A percentile compares a stretch with the other conserved stretches of the same genome.
Conservation (phyloP, 768 basidiomycete species). For the Fomitopsis serialis region DNA sequence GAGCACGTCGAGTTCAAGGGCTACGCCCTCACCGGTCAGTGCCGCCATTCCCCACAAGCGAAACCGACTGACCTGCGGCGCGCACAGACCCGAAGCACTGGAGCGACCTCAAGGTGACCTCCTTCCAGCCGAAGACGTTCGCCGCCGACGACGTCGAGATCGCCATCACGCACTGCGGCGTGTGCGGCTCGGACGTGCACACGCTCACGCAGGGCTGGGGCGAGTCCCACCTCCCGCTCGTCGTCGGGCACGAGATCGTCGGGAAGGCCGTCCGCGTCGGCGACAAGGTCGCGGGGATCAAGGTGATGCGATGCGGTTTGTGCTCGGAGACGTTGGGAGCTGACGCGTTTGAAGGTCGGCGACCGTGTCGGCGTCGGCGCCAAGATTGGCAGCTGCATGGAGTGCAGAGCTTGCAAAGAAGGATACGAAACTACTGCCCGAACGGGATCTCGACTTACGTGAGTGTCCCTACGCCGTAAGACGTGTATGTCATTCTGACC, state of each 20-base stretch:
- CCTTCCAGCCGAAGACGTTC: slow-evolving; percentile 47
- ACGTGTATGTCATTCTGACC: neutral
- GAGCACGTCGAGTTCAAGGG: slow-evolving; percentile 19
- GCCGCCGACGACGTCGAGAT: slow-evolving; percentile 53
- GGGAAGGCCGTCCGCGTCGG: slow-evolving; percentile 51
- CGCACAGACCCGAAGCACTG: slow-evolving; percentile 22
- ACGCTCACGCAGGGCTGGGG: slow-evolving; percentile 38
- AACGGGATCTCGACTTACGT: slow-evolving; percentile 36
- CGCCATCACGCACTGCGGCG: slow-evolving; percentile 41
- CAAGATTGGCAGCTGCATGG: slow-evolving; percentile 49
- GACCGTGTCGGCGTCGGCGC: slow-evolving; percentile 49
- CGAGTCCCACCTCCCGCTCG: slow-evolving; percentile 20
- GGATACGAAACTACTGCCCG: slow-evolving; percentile 55
- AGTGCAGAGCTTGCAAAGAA: slow-evolving; percentile 42
- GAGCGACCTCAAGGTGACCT: slow-evolving; percentile 37
- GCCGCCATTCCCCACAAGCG: neutral
- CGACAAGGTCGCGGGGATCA: slow-evolving; percentile 43
- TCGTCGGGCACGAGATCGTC: slow-evolving; percentile 46
- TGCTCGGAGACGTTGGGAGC: slow-evolving; percentile 44
- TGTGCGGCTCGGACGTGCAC: slow-evolving; percentile 51
- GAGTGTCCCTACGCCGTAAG: neutral
- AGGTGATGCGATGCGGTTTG: slow-evolving; percentile 21
- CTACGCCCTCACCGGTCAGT: slow-evolving; percentile 18
- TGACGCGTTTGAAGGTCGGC: slow-evolving; percentile 46
- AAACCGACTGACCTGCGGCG: neutral